Percentiles rank a stretch among this genome's conserved stretches.
These are phyloP conservation scores for Crithidia sp. DNA, from an alignment of 208 protist genomes.

Conservation along the genomic window DNA sequence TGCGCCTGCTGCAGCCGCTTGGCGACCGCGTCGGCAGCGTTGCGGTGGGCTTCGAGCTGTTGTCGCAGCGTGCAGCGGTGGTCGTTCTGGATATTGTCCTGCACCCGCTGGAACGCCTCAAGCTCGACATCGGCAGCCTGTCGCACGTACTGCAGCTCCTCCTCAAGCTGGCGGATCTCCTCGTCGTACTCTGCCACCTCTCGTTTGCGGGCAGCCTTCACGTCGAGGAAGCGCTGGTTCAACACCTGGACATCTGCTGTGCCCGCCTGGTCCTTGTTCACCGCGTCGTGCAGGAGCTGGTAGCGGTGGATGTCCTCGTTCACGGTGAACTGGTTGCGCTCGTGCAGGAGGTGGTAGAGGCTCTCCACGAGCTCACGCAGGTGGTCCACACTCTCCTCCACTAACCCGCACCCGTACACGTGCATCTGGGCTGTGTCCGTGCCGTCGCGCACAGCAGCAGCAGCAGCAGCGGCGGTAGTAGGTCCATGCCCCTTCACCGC, in stretches of 20 bases:
- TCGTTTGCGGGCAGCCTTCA: slow-evolving; percentile 55
- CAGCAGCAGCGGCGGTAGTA: neutral
- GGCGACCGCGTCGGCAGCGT: slow-evolving; percentile 48
- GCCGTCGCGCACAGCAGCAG: neutral
- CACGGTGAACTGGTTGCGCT: slow-evolving; percentile 82
- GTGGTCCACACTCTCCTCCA: slow-evolving; percentile 47
- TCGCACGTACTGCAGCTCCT: slow-evolving; percentile 78
- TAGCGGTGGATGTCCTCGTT: slow-evolving; percentile 91
- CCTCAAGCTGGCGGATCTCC: slow-evolving; percentile 68
- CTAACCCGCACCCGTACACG: slow-evolving; percentile 37
- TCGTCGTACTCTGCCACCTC: slow-evolving; percentile 74
- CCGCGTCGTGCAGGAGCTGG: slow-evolving; percentile 85
- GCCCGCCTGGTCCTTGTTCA: slow-evolving; percentile 87
- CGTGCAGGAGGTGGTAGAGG: slow-evolving; percentile 55
- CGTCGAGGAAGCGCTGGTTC: slow-evolving; percentile 85
- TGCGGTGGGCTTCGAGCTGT: slow-evolving; percentile 59
- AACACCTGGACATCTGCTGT: slow-evolving; percentile 90
- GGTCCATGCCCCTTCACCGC: neutral
- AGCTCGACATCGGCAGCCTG: slow-evolving; percentile 77
- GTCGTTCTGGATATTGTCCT: slow-evolving; percentile 55
- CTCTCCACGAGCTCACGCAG: slow-evolving; percentile 50
- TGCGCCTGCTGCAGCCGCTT: slow-evolving; percentile 41
- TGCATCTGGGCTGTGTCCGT: slow-evolving; percentile 4
- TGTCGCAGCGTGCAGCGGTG: slow-evolving; percentile 45
- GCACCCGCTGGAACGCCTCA: slow-evolving; percentile 62